Conservation (phyloP, 306 rosid genomes). For the Senna siamea region DNA sequence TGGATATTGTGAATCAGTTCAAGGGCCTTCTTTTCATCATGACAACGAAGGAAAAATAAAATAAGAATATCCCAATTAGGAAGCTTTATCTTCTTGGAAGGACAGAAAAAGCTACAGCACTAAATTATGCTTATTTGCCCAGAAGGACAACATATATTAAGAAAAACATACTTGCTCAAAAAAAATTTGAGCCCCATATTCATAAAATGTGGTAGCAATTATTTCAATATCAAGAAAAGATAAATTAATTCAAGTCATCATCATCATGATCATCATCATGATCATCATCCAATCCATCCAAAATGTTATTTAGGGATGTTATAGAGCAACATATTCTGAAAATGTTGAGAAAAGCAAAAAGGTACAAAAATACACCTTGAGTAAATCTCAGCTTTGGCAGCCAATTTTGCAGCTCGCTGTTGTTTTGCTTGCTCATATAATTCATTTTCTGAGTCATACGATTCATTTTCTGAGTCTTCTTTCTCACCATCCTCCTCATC, state of each 20-base stretch:
- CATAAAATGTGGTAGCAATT: not conserved
- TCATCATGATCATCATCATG: not conserved
- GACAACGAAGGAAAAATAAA: not conserved
- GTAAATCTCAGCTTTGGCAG: constrained; percentile 63
- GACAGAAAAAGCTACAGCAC: not conserved
- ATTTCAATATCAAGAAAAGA: not conserved
- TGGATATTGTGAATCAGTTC: not conserved
- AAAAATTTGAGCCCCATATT: not conserved
- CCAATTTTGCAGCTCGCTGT: constrained; percentile 60
- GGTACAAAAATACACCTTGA: constrained; percentile 55
- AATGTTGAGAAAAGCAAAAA: constrained; percentile 7
- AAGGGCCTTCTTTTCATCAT: not conserved
- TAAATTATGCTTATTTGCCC: constrained; percentile 3
- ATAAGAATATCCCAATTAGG: not conserved
- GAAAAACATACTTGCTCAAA: not conserved
- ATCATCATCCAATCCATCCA: too few species aligned
- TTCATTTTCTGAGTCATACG: constrained; percentile 74
- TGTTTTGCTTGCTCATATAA: constrained; percentile 62
- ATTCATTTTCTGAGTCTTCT: constrained; percentile 71
- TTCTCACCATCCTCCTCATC: constrained; percentile 53
- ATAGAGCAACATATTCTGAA: not conserved
- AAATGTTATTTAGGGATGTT: not conserved
- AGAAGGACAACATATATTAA: not conserved
- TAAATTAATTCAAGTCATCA: not conserved
- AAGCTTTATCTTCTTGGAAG: not conserved